A percentile compares a stretch with the other conserved stretches of the same genome.
Evolutionary conservation across 345 rosid genomes (phyloP).

Genomic region (Pelargonium nanum): DNA sequence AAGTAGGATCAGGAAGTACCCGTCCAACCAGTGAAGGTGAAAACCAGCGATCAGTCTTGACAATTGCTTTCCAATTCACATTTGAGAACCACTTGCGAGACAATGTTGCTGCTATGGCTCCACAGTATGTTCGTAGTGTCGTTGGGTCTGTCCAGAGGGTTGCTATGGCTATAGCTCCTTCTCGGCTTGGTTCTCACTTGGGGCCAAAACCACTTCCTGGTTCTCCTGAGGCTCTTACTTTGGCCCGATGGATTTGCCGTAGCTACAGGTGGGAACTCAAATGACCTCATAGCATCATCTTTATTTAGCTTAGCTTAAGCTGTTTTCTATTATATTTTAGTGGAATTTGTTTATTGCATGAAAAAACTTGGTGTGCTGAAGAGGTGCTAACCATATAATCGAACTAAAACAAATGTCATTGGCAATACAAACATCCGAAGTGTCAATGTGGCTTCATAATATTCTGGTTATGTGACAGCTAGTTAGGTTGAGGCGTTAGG

Average conservation of each 20-base stretch:
- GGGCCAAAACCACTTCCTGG: conserved; percentile 59
- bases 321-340: background rate
- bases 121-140: conserved; percentile 75
- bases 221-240: conserved; percentile 86
- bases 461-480: too few species aligned
- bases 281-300: background rate
- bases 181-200: conserved; percentile 32
- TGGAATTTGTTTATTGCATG: background rate
- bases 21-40: conserved; percentile 52
- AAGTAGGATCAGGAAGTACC: conserved; percentile 46
- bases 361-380: too few species aligned
- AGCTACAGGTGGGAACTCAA: conserved; percentile 60
- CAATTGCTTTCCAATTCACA: conserved; percentile 85
- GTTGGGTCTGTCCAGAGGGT: conserved; percentile 96
- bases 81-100: conserved; percentile 77
- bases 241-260: conserved; percentile 67
- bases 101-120: conserved; percentile 92
- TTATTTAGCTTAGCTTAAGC: background rate
- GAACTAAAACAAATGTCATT: too few species aligned
- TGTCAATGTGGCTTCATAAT: too few species aligned
- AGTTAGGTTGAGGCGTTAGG: too few species aligned
- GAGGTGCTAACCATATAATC: too few species aligned
- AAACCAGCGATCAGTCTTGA: conserved; percentile 69
- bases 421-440: too few species aligned
- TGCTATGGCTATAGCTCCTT: conserved; percentile 88